These are phyloP conservation scores for Fusarium ramigenum DNA, from an alignment of 2,329 filamentous ascomycete species.

Conservation along the genomic window DNA sequence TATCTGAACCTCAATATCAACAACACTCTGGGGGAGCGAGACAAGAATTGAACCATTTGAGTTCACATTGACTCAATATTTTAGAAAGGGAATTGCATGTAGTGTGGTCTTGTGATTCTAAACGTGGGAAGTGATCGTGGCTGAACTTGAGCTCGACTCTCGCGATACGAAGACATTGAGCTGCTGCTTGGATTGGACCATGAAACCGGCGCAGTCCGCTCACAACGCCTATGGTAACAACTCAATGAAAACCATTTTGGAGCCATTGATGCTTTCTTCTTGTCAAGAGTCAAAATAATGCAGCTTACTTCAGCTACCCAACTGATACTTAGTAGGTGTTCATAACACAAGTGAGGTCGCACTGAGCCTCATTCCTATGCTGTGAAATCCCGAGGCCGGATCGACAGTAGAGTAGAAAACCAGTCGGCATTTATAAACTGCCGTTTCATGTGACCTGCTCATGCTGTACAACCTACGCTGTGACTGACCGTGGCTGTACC, in stretches of 20 bases:
- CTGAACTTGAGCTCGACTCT: neutral
- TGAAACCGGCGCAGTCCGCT: neutral
- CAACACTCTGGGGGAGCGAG: neutral
- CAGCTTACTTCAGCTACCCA: too few relatives aligned
- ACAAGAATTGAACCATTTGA: neutral
- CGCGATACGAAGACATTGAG: neutral
- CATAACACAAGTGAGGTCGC: neutral
- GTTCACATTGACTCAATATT: neutral
- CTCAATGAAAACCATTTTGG: neutral
- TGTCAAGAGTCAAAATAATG: neutral
- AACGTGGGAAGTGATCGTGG: neutral
- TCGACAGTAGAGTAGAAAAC: neutral
- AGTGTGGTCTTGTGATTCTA: neutral
- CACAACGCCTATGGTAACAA: neutral
- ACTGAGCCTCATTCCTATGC: neutral
- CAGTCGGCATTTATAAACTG: neutral
- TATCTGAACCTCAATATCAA: neutral
- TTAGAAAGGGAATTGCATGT: neutral
- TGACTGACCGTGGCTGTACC: slow-evolving; percentile 28
- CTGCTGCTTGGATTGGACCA: neutral
- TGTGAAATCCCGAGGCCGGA: neutral
- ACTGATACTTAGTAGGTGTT: neutral
- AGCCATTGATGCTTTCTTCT: neutral
- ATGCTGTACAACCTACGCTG: slow-evolving; percentile 28
- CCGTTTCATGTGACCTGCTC: slow-evolving; percentile 15